Conservation (phyloP, 495 filamentous ascomycete genomes). For the Penicillium argentinense region DNA sequence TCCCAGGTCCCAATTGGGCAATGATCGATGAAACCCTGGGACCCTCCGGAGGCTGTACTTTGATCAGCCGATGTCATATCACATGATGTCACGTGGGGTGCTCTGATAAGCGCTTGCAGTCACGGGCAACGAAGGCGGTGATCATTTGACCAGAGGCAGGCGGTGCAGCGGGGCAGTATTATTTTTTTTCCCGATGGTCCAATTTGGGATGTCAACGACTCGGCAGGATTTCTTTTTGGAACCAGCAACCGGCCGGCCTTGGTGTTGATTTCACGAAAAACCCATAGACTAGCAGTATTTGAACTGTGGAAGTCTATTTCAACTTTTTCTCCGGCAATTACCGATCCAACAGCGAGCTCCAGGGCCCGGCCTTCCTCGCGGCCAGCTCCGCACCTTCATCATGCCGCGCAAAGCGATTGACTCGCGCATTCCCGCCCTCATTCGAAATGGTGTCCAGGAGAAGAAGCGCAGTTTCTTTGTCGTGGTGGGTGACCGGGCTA, state of each 20-base stretch:
- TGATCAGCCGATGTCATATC: not conserved
- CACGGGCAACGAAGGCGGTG: not conserved
- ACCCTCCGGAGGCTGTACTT: not conserved
- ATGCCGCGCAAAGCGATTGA: conserved; percentile 68
- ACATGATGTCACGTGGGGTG: not conserved
- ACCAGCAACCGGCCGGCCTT: conserved; percentile 1
- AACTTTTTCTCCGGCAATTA: not conserved
- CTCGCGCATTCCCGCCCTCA: conserved; percentile 91
- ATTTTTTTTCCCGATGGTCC: conserved; percentile 23
- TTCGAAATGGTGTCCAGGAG: conserved; percentile 93
- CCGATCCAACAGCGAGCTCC: not conserved
- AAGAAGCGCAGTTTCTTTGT: conserved; percentile 99
- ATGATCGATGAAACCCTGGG: not conserved
- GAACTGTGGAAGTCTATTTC: not conserved
- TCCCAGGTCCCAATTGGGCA: not conserved
- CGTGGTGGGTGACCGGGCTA: conserved; percentile 90
- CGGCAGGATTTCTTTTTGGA: conserved; percentile 5
- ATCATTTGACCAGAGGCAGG: conserved; percentile 1
- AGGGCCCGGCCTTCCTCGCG: conserved; percentile 13
- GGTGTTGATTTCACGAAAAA: not conserved
- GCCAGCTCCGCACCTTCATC: conserved; percentile 26
- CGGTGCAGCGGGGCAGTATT: conserved; percentile 21
- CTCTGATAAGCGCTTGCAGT: not conserved
- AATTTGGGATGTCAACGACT: conserved; percentile 14
- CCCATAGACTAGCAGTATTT: not conserved